Evolutionary conservation across 768 basidiomycete species (phyloP).

Genomic region (Boletus reticuloceps): DNA sequence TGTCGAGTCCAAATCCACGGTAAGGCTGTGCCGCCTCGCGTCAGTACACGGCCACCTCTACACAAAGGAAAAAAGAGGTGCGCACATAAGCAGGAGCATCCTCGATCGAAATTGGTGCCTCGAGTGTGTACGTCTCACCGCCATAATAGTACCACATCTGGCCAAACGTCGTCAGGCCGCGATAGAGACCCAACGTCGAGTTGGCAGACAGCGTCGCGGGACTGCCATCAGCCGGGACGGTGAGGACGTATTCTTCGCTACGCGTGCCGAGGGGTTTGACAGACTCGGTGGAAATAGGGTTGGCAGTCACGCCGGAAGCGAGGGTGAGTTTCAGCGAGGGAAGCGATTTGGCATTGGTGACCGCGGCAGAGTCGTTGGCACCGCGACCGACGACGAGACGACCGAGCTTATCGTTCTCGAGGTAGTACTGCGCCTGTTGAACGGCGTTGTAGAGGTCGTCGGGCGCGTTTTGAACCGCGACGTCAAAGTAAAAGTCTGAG

Average conservation of each 20-base stretch:
- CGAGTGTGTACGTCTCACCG: constrained; percentile 35
- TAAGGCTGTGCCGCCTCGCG: constrained; percentile 21
- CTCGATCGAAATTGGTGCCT: constrained; percentile 39
- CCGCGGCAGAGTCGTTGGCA: constrained; percentile 25
- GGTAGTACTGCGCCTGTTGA: constrained; percentile 25
- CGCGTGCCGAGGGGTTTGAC: constrained; percentile 33
- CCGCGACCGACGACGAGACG: constrained; percentile 42
- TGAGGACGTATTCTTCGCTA: constrained; percentile 45
- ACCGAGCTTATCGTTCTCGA: constrained; percentile 37
- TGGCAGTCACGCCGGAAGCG: constrained; percentile 4
- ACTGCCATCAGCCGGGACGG: constrained; percentile 36
- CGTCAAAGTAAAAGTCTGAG: constrained; percentile 27
- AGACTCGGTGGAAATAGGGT: constrained; percentile 37
- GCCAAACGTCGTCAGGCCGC: constrained; percentile 55
- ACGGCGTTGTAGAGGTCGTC: constrained; percentile 36
- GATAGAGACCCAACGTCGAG: constrained; percentile 47
- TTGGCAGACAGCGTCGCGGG: constrained; percentile 41
- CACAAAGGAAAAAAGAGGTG: not conserved
- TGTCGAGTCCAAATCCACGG: constrained; percentile 46
- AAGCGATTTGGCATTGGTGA: constrained; percentile 28
- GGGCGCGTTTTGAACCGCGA: constrained; percentile 27
- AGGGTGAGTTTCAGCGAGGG: constrained; percentile 29
- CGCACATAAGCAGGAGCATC: constrained; percentile 49
- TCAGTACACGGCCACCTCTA: constrained; percentile 5
- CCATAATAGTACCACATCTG: constrained; percentile 48